Evolutionary conservation across 2,329 filamentous ascomycete species (phyloP).

Genomic region (Exophiala sp.): DNA sequence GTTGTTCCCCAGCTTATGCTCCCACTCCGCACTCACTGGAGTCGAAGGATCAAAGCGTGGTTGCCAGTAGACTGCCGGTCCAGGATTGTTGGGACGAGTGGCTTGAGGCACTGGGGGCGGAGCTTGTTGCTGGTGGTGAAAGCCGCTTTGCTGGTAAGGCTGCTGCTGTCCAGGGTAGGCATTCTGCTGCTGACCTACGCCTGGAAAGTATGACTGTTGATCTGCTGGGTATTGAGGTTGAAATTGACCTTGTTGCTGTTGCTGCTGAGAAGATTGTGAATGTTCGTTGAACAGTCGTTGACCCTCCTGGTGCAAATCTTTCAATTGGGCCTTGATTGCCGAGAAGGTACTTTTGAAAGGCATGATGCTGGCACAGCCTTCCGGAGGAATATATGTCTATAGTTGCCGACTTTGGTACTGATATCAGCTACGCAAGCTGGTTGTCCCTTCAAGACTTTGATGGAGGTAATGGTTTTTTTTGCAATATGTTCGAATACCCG

Average conservation of each 20-base stretch:
- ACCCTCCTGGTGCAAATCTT: slow-evolving; percentile 21
- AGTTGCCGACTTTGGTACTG: no score
- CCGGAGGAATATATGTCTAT: no score
- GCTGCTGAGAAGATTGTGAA: neutral
- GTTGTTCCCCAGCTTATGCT: slow-evolving; percentile 27
- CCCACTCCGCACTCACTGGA: slow-evolving; percentile 23
- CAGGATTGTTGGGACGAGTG: slow-evolving; percentile 9
- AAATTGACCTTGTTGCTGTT: neutral
- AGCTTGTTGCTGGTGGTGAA: slow-evolving; percentile 3
- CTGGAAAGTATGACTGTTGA: neutral
- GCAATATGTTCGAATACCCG: no score
- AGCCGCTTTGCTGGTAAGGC: slow-evolving; percentile 9
- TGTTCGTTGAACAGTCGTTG: slow-evolving; percentile 11
- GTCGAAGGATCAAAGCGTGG: slow-evolving; percentile 20
- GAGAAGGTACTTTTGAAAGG: slow-evolving; percentile 20
- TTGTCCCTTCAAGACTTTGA: no score
- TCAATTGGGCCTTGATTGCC: slow-evolving; percentile 17
- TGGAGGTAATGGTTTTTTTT: no score
- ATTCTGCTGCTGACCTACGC: neutral
- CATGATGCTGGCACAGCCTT: slow-evolving; percentile 5
- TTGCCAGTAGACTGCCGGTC: slow-evolving; percentile 24
- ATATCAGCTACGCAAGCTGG: no score
- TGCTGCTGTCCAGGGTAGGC: slow-evolving; percentile 1
- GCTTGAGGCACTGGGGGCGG: slow-evolving; percentile 20
- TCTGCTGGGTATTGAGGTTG: neutral